A percentile compares a stretch with the other conserved stretches of the same genome.
These are phyloP conservation scores for Peribolospora kevripleyi DNA, from an alignment of 768 basidiomycete species.

Conservation along the genomic window DNA sequence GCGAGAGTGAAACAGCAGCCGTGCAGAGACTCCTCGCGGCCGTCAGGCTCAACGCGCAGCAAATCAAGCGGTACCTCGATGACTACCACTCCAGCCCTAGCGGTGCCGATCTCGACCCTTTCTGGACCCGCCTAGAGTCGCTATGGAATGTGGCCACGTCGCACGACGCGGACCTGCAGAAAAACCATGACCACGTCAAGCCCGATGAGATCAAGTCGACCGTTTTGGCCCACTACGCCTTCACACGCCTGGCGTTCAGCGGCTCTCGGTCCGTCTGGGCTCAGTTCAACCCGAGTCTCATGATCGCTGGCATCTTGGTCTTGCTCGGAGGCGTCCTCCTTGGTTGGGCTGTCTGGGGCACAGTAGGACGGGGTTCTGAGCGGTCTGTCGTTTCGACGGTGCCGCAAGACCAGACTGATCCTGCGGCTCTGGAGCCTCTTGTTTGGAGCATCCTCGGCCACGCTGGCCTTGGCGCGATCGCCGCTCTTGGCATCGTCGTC, in stretches of 20 bases:
- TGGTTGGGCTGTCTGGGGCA: neutral
- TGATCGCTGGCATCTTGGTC: conserved; percentile 43
- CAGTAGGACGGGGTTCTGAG: neutral
- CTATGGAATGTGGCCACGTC: conserved; percentile 7
- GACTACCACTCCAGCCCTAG: conserved; percentile 47
- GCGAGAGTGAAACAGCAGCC: neutral
- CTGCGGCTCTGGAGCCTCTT: too few species aligned
- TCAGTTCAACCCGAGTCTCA: conserved; percentile 60
- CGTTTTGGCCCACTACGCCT: conserved; percentile 14
- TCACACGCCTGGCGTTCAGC: conserved; percentile 36
- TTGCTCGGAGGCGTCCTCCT: conserved; percentile 17
- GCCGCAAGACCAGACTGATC: too few species aligned
- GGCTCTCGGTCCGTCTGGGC: conserved; percentile 79
- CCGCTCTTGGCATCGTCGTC: conserved; percentile 3
- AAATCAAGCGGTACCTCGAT: conserved; percentile 51
- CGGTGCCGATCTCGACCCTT: conserved; percentile 42
- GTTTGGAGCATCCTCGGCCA: too few species aligned
- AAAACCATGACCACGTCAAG: neutral
- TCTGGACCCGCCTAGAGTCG: conserved; percentile 10
- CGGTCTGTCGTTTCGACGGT: too few species aligned
- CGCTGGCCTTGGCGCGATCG: neutral
- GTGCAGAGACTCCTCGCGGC: conserved; percentile 29
- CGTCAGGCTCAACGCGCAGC: conserved; percentile 42
- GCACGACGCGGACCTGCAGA: too few species aligned
- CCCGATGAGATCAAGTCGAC: neutral